Evolutionary conservation across 345 rosid species (phyloP).

Genomic region (Camelina sativa): DNA sequence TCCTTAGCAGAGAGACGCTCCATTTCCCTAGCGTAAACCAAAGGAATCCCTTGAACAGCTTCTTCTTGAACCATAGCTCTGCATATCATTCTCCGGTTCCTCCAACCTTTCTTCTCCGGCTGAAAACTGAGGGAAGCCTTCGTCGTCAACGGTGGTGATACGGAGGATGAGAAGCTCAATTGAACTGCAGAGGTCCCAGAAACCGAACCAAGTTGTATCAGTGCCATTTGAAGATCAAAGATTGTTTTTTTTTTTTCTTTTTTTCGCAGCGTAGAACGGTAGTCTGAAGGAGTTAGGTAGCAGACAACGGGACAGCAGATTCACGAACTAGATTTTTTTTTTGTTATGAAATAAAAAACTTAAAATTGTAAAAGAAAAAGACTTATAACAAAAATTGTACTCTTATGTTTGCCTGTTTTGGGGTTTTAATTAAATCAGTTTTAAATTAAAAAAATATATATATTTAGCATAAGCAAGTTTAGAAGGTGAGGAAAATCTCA

Average conservation of each 20-base stretch:
- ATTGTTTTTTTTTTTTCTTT: neutral
- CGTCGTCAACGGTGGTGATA: conserved; percentile 24
- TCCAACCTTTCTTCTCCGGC: conserved; percentile 41
- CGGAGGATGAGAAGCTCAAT: conserved; percentile 33
- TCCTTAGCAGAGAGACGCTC: conserved; percentile 98
- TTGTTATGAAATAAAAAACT: no score
- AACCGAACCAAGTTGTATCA: conserved; percentile 33
- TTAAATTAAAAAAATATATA: no score
- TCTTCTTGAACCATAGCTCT: conserved; percentile 73
- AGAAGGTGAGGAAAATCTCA: no score
- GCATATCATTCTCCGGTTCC: conserved; percentile 38
- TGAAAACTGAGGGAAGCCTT: conserved; percentile 34
- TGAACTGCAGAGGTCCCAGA: conserved; percentile 35
- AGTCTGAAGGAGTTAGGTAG: neutral
- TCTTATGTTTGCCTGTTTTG: no score
- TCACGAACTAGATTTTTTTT: neutral
- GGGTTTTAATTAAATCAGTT: no score
- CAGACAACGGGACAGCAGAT: neutral
- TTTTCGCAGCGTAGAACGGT: neutral
- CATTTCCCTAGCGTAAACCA: conserved; percentile 90
- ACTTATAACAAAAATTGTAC: no score
- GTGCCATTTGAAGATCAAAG: conserved; percentile 39
- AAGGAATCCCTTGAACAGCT: conserved; percentile 70
- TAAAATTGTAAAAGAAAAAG: neutral
- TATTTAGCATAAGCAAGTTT: no score